These are phyloP conservation scores for Chlorella sp. DNA, from an alignment of 139 green algal species.

Conservation along the genomic window DNA sequence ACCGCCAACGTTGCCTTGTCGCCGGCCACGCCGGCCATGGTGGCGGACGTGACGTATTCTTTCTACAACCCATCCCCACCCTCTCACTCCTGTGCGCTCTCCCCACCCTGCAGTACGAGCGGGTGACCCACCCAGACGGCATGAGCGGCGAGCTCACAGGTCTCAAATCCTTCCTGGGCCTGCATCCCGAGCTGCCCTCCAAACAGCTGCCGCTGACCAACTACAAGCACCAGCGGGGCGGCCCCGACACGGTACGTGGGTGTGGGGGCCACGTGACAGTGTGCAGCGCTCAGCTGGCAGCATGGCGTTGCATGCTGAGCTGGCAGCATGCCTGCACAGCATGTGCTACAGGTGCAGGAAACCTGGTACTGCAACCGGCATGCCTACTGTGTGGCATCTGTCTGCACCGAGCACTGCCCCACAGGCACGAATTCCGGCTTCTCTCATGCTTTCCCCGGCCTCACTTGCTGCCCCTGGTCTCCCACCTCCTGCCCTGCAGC, in stretches of 20 bases:
- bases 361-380: too few species aligned
- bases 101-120: neutral
- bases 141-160: neutral
- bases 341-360: too few species aligned
- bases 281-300: neutral
- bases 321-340: neutral
- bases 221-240: conserved; percentile 22
- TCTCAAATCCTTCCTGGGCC: conserved; percentile 12
- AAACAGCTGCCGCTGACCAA: conserved; percentile 25
- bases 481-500: neutral
- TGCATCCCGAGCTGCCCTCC: conserved; percentile 16
- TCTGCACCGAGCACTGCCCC: neutral
- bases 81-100: neutral
- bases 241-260: neutral
- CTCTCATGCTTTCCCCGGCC: too few species aligned
- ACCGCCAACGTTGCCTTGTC: too few species aligned
- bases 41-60: too few species aligned
- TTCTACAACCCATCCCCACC: too few species aligned
- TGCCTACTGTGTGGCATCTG: neutral
- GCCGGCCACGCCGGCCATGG: neutral
- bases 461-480: neutral
- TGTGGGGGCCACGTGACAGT: too few species aligned
- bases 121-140: neutral
- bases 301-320: too few species aligned
- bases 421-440: neutral